Base-by-base conservation (phyloP, 2,329 filamentous ascomycete species). In the Hypoxylon sp. region DNA sequence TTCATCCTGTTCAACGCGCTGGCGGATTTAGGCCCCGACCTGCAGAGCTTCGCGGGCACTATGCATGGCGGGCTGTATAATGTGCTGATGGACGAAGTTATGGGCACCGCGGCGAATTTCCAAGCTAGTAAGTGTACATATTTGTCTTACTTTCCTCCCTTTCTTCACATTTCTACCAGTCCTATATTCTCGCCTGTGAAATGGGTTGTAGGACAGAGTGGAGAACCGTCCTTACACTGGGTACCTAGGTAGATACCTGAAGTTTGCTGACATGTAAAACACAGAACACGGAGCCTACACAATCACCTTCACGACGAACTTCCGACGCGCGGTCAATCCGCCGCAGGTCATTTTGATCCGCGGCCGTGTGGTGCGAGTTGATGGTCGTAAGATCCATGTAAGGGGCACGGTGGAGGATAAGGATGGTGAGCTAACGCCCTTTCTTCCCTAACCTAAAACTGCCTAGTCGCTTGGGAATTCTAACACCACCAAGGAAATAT, bases 61-160 rank as follows among this genome's bases (percentile, higher is more conserved):
- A 70, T 73, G 67, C 76, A 78, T 70, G 76, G 77, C 24, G 76
- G 77, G 0, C 57, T 77, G 37, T 74, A 72, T 67, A 72, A 65
- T 2, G 71, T 78, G 10, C 68, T 78, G 10, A 63, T 78, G 63
- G 75, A 78, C 67, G 75, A 78, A 65, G 73, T 77, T 26, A 77
- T 78, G 74, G 75, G 75, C 5, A 77, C 73, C n/a, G 74, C 73
- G 39, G 76, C 74, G 24, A 76, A 76, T 47, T 47, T 70, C 10
- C 75, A 77, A 42, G 48, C 63, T 31, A 35, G 73, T 76, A 37
- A 58, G 75, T 74, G 51, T 9, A 24, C 22, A n/a, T n/a, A n/a
- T n/a, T 47, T 9, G 31, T 2, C 50, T 44, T 17, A 39, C 14
- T 39, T n/a, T 39, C 35, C 35, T 24, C 19, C 24, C 33, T 51